A percentile compares a stretch with the other conserved stretches of the same genome.
Evolutionary conservation across 2,329 filamentous ascomycete species (phyloP).

Genomic region (Aspergillus ochraceus): DNA sequence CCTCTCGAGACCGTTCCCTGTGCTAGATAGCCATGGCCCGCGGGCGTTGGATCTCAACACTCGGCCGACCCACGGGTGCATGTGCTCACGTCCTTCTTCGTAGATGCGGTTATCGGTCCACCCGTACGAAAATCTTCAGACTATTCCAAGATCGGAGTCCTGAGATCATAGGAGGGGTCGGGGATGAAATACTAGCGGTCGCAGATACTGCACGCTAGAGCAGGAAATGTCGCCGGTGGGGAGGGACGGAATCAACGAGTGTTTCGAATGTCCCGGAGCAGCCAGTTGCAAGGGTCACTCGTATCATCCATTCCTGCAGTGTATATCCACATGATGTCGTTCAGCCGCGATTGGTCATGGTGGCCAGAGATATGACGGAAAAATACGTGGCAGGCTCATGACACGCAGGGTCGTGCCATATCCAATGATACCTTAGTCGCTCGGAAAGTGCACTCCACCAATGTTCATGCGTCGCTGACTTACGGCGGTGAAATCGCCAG

Average conservation of each 20-base stretch:
- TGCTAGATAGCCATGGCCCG: background rate
- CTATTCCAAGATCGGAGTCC: background rate
- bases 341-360: slow-evolving; percentile 5
- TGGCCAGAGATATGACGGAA: slow-evolving; percentile 4
- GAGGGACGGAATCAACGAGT: slow-evolving; percentile 1
- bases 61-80: background rate
- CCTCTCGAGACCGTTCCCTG: background rate
- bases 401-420: slow-evolving; percentile 6
- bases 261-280: slow-evolving; percentile 8
- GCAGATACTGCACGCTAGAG: background rate
- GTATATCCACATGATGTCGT: slow-evolving; percentile 3
- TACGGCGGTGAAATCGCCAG: slow-evolving; percentile 38
- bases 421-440: slow-evolving; percentile 8
- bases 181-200: background rate
- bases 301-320: background rate
- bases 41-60: background rate
- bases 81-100: background rate
- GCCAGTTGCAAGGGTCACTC: slow-evolving; percentile 4
- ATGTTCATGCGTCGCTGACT: slow-evolving; percentile 8
- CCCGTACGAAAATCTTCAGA: background rate
- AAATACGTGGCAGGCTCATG: slow-evolving; percentile 11
- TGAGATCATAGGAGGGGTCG: background rate
- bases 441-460: slow-evolving; percentile 20
- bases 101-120: background rate
- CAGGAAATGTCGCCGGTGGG: slow-evolving; percentile 1